Evolutionary conservation across 2,329 filamentous ascomycete species (phyloP), one percentile per base, ranked within the genome.

Genomic region (Sarocladiaceae sp.): DNA sequence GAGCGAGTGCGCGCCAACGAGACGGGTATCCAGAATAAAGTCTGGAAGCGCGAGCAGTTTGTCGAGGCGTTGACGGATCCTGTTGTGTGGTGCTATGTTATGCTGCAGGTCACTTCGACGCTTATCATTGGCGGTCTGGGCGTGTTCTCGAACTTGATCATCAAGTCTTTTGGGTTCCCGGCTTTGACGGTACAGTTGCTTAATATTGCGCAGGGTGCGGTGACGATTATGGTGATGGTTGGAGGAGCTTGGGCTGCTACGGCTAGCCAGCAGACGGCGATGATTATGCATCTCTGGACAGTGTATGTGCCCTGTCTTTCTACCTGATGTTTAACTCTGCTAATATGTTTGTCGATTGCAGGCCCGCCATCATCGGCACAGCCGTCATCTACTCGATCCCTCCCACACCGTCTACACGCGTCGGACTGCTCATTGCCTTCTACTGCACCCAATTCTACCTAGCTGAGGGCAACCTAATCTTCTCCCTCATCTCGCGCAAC

Each of bases 71-170:
- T 88, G 10, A 66, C 65, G 0, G 87, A 91, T 57, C 84, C 85
- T 1, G 84, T 90, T 65, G 76, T 75, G 33, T 88, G 78, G 72
- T 81, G 80, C 36, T 85, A 87, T 62, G 78, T 77, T 40, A 67
- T 81, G 6, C 84, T 90, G 44, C 79, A 84, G 51, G 71, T 91
- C 20, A 86, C 82, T 66, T 90, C 87, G 0, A 90, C 86, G 0
- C 71, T 91, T 2, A 87, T 87, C 0, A 90, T 86, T 0, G 84
- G 80, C 18, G 87, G 87, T 0, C 77, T 91, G 0, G 87, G 87
- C 6, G 83, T 82, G 0, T 91, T 90, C 62, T 82, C 85, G 51
- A 86, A 86, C 56, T 86, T 91, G 59, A 86, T 92, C 59, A 88
- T 91, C 66, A 79, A 76, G 52, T 73, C 75, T n/a, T 83, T 91